These are phyloP conservation scores for Fallopia convolvulus DNA, from an alignment of 148 eudicot species.

Conservation along the genomic window DNA sequence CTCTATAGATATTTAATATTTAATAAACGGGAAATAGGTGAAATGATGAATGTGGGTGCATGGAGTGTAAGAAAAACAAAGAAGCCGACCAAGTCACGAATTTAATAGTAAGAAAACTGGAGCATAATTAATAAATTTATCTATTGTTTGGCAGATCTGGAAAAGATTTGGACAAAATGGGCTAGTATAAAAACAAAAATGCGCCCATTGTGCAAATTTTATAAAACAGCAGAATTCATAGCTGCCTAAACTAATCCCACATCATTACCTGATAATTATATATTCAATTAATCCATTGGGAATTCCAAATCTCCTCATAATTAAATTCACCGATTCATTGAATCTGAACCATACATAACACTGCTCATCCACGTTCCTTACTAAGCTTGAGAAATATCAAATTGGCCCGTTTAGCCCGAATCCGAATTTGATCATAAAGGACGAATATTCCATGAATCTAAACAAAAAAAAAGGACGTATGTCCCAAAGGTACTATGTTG, in stretches of 20 bases:
- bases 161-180: constrained; percentile 2
- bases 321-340: constrained; percentile 4
- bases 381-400: not conserved
- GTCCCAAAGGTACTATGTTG: not conserved
- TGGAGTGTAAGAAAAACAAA: constrained; percentile 1
- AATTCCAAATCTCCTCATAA: not conserved
- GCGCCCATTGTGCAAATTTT: not conserved
- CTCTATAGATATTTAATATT: not conserved
- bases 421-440: not conserved
- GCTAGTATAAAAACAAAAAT: not conserved
- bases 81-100: constrained; percentile 7
- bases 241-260: not conserved
- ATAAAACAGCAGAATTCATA: not conserved
- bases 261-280: not conserved
- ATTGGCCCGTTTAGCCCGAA: not conserved
- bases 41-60: not conserved
- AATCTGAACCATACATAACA: not conserved
- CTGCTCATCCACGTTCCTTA: not conserved
- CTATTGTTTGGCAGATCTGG: constrained; percentile 2
- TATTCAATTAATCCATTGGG: not conserved
- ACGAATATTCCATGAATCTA: not conserved
- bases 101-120: not conserved
- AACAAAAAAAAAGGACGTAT: not conserved
- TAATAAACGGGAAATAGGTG: not conserved
- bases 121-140: not conserved